phyloP scores from a whole-genome alignment of 2,329 filamentous ascomycete species.

The Fusarium brachygibbosum region DNA sequence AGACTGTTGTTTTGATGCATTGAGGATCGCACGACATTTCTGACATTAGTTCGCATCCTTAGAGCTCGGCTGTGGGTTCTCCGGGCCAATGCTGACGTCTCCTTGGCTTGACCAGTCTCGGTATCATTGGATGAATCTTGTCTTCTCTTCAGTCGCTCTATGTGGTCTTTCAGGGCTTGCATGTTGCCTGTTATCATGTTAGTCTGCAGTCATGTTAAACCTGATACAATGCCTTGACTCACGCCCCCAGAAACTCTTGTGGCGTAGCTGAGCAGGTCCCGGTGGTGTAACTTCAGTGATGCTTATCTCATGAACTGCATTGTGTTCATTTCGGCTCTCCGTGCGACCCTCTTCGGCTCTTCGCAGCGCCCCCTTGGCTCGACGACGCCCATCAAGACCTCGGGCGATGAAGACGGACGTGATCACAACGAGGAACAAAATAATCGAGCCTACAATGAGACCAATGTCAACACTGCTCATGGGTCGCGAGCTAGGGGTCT shows the following conservation, averaged over 20 bases:
- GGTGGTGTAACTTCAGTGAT: not conserved
- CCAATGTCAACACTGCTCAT: constrained; percentile 49
- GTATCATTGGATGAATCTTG: not conserved
- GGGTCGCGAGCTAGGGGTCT: not conserved
- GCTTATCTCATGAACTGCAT: not conserved
- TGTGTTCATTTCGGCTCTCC: not conserved
- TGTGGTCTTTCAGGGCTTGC: not conserved
- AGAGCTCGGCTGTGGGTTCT: not conserved
- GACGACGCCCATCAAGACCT: constrained; percentile 28
- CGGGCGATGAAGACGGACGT: constrained; percentile 45
- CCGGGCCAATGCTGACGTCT: not conserved
- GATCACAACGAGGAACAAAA: constrained; percentile 44
- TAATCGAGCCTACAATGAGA: constrained; percentile 45
- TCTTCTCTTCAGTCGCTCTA: not conserved
- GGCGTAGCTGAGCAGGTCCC: not conserved
- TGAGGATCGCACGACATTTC: not conserved
- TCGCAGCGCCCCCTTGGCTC: constrained; percentile 6
- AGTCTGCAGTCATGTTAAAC: constrained; percentile 2
- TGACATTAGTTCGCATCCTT: constrained; percentile 8
- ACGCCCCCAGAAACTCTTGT: constrained; percentile 6
- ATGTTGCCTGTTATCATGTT: constrained; percentile 2
- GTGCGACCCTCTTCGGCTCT: constrained; percentile 31
- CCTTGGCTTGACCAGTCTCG: constrained; percentile 1
- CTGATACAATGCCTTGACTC: constrained; percentile 1
- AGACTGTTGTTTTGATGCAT: not conserved